phyloP scores from a whole-genome alignment of 352 stramenopile species.

The Phytophthora pinifolia region DNA sequence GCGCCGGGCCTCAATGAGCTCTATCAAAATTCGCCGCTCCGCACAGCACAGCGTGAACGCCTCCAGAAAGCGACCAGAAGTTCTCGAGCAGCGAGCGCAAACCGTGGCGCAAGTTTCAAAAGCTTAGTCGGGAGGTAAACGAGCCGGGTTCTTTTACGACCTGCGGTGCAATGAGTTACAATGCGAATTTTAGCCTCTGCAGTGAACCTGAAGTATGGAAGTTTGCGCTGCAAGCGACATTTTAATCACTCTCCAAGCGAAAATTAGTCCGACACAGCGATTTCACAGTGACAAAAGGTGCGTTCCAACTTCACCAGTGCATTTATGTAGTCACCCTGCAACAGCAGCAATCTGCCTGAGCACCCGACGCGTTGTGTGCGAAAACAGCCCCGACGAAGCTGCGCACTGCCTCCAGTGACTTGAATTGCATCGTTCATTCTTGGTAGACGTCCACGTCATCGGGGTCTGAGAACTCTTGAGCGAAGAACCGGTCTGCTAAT shows the following conservation, averaged over 20 bases:
- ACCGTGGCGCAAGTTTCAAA: background rate
- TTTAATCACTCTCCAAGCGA: conserved; percentile 8
- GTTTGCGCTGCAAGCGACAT: conserved; percentile 12
- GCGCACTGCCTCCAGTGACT: no score
- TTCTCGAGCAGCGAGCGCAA: conserved; percentile 3
- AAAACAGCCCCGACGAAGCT: no score
- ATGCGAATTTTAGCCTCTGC: background rate
- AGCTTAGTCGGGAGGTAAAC: conserved; percentile 2
- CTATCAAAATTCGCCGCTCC: conserved; percentile 12
- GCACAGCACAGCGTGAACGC: background rate
- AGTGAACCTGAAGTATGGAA: conserved; percentile 11
- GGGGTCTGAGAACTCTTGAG: no score
- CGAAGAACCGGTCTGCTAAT: no score
- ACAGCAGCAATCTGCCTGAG: background rate
- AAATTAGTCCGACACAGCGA: conserved; percentile 2
- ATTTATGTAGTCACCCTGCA: background rate
- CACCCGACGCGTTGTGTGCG: conserved; percentile 3
- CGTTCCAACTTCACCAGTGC: no score
- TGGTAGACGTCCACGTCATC: no score
- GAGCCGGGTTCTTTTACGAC: conserved; percentile 2
- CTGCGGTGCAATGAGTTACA: conserved; percentile 1
- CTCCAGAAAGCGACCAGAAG: conserved; percentile 11
- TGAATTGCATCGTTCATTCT: no score
- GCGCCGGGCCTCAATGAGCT: conserved; percentile 8
- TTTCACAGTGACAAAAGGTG: conserved; percentile 1